phyloP scores from a whole-genome alignment of 148 eudicot species.

The Persicaria maculosa region DNA sequence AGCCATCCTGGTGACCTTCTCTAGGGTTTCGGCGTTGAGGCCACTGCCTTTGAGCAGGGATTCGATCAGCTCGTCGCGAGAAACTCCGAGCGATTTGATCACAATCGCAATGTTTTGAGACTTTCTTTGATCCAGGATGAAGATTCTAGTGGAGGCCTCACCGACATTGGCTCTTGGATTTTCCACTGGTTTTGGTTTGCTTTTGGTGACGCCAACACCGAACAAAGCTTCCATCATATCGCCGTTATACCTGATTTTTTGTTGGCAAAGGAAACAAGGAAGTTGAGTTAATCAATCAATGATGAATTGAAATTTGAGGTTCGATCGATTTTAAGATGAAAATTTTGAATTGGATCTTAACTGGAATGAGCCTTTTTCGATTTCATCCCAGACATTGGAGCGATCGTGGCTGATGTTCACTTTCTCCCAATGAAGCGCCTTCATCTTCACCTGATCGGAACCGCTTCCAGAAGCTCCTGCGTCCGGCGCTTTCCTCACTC shows the following conservation, averaged over 20 bases:
- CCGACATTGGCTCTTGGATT: constrained; percentile 18
- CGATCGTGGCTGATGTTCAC: constrained; percentile 61
- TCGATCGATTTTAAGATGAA: neutral
- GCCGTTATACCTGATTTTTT: constrained; percentile 53
- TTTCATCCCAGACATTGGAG: constrained; percentile 85
- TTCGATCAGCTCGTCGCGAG: constrained; percentile 48
- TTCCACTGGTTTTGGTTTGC: constrained; percentile 37
- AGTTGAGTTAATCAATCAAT: neutral
- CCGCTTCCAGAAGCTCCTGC: constrained; percentile 29
- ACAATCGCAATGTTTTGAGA: constrained; percentile 83
- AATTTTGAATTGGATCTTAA: constrained; percentile 12
- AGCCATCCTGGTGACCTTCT: constrained; percentile 59
- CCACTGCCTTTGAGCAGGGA: constrained; percentile 55
- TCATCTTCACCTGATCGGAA: constrained; percentile 59
- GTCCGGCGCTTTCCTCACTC: constrained; percentile 16
- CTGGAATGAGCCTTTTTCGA: constrained; percentile 74
- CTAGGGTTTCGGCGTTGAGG: constrained; percentile 51
- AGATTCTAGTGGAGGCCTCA: constrained; percentile 29
- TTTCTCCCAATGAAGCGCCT: constrained; percentile 96
- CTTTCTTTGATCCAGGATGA: constrained; percentile 60
- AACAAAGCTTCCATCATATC: constrained; percentile 91
- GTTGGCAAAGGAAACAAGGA: neutral
- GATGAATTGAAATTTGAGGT: neutral
- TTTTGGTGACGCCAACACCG: constrained; percentile 53
- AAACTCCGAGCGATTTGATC: constrained; percentile 51